Evolutionary conservation across 2,329 filamentous ascomycete genomes (phyloP).

Genomic region (Neopestalotiopsis sp.): DNA sequence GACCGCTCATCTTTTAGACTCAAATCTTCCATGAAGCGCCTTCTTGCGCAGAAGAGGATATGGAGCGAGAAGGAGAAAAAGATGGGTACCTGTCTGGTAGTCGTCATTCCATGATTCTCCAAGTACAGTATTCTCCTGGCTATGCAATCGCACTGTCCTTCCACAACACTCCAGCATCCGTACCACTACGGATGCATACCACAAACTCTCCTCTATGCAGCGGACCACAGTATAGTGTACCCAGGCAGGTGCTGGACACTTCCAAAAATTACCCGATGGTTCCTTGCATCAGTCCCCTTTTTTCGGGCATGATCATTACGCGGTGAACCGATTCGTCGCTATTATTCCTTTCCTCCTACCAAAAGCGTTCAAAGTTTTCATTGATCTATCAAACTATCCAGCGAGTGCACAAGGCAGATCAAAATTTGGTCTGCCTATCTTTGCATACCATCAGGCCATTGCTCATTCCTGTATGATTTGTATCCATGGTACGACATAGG

Average conservation of each 20-base stretch:
- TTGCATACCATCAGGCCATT: not conserved
- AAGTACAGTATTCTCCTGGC: not conserved
- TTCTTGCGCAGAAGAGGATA: not conserved
- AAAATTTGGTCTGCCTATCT: not conserved
- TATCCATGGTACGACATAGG: not conserved
- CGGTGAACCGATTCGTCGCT: constrained; percentile 11
- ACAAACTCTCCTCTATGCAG: not conserved
- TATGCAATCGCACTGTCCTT: not conserved
- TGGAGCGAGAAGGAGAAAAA: not conserved
- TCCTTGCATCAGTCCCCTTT: constrained; percentile 11
- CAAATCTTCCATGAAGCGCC: constrained; percentile 1
- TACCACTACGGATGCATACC: not conserved
- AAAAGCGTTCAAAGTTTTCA: not conserved
- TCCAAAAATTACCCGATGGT: constrained; percentile 6
- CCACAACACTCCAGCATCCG: not conserved
- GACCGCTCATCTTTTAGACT: constrained; percentile 14
- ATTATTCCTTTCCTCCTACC: not conserved
- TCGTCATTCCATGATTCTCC: constrained; percentile 4
- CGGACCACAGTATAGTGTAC: not conserved
- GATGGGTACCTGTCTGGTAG: constrained; percentile 3
- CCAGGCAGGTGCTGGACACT: not conserved
- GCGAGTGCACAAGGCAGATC: not conserved
- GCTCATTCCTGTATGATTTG: not conserved
- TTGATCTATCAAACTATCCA: not conserved
- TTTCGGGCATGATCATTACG: constrained; percentile 2